Evolutionary conservation across 2,329 filamentous ascomycete genomes (phyloP).

Genomic region (Eurotiales sp.): DNA sequence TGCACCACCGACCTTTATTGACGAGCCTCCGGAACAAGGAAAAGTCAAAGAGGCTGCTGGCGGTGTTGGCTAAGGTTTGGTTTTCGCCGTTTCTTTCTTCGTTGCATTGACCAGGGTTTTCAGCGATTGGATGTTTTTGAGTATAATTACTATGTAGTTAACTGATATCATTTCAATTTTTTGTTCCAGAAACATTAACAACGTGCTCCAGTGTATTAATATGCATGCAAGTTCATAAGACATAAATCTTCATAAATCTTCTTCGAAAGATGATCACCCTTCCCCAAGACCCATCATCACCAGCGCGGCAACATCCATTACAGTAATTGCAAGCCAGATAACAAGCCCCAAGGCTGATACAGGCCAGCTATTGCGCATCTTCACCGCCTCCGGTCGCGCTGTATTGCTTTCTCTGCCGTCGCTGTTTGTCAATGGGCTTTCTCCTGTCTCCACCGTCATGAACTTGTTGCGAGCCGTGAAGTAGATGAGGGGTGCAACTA

Average conservation of each 20-base stretch:
- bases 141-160: too few species aligned
- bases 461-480: constrained; percentile 76
- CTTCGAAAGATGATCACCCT: constrained; percentile 20
- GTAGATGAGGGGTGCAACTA: constrained; percentile 78
- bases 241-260: not conserved
- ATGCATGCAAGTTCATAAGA: not conserved
- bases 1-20: constrained; percentile 78
- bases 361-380: constrained; percentile 72
- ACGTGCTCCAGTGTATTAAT: not conserved
- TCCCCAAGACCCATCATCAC: constrained; percentile 61
- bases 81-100: not conserved
- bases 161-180: not conserved
- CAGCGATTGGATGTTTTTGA: not conserved
- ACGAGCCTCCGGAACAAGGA: constrained; percentile 73
- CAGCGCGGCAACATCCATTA: constrained; percentile 75
- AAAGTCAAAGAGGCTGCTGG: constrained; percentile 80
- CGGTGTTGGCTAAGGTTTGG: constrained; percentile 19
- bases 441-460: constrained; percentile 65
- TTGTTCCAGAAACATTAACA: not conserved
- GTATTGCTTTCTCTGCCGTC: constrained; percentile 29
- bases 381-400: constrained; percentile 33
- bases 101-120: not conserved
- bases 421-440: constrained; percentile 33
- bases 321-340: constrained; percentile 70
- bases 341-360: constrained; percentile 55